A percentile compares a stretch with the other conserved stretches of the same genome.
These are phyloP conservation scores for Papiliotrema terrestris DNA, from an alignment of 1,284 basidiomycete genomes.

Conservation along the genomic window DNA sequence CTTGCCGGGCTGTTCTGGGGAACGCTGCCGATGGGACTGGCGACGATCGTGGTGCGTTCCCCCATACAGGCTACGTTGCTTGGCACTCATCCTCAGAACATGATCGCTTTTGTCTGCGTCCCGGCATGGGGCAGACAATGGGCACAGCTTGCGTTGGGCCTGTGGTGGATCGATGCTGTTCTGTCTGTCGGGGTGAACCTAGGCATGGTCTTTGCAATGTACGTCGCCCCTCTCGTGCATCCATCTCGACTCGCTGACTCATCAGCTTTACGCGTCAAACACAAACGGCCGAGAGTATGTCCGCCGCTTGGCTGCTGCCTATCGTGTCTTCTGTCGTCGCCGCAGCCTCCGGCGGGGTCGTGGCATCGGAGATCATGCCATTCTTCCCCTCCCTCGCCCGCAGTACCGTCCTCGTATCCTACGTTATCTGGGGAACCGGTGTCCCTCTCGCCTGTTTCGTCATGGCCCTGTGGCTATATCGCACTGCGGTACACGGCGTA, in stretches of 20 bases:
- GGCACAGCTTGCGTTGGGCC: slow-evolving; percentile 59
- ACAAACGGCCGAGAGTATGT: slow-evolving; percentile 58
- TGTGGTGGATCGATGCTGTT: slow-evolving; percentile 70
- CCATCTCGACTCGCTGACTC: too few relatives aligned
- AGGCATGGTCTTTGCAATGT: slow-evolving; percentile 65
- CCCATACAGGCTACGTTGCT: slow-evolving; percentile 22
- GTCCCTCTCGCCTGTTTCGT: slow-evolving; percentile 56
- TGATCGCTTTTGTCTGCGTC: slow-evolving; percentile 52
- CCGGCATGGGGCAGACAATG: slow-evolving; percentile 55
- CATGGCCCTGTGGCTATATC: slow-evolving; percentile 58
- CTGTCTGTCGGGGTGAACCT: slow-evolving; percentile 61
- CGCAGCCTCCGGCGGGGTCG: slow-evolving; percentile 61
- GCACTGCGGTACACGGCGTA: slow-evolving; percentile 46
- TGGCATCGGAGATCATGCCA: slow-evolving; percentile 55
- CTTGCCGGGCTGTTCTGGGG: slow-evolving; percentile 65
- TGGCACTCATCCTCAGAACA: slow-evolving; percentile 41
- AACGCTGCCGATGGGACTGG: slow-evolving; percentile 66
- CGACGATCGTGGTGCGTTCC: slow-evolving; percentile 57
- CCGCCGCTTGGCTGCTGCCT: slow-evolving; percentile 65
- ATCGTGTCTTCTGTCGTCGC: slow-evolving; percentile 68
- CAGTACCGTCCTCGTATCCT: slow-evolving; percentile 56
- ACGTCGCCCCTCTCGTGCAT: too few relatives aligned
- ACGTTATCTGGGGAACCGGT: slow-evolving; percentile 50
- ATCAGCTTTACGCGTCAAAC: slow-evolving; percentile 62
- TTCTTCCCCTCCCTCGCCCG: slow-evolving; percentile 56